phyloP scores from a whole-genome alignment of 2,329 filamentous ascomycete genomes.

The Lecanicillium sp. region DNA sequence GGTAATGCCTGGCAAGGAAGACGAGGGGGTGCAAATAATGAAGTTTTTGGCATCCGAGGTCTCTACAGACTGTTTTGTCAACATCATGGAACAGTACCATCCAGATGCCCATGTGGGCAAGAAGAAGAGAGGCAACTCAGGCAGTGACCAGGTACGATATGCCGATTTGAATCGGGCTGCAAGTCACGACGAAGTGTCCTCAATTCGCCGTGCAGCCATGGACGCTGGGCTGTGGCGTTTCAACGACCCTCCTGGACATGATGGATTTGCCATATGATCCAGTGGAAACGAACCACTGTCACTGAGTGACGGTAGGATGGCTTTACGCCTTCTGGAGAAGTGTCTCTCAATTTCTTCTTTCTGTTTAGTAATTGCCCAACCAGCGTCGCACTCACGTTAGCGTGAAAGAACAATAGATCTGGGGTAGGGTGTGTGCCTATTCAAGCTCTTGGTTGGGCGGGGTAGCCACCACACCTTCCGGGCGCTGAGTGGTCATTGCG shows the following conservation, averaged over 20 bases:
- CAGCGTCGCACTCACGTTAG: no score
- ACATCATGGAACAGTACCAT: constrained; percentile 86
- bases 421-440: no score
- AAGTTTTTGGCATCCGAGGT: constrained; percentile 66
- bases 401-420: no score
- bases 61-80: constrained; percentile 68
- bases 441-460: no score
- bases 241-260: constrained; percentile 52
- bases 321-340: no score
- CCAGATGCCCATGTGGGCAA: constrained; percentile 78
- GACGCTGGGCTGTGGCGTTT: constrained; percentile 73
- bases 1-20: constrained; percentile 75
- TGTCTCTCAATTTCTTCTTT: no score
- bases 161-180: constrained; percentile 71
- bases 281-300: no score
- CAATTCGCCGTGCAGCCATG: constrained; percentile 59
- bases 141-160: constrained; percentile 51
- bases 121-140: constrained; percentile 30
- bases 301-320: no score
- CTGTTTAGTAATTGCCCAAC: no score
- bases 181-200: constrained; percentile 54
- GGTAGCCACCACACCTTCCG: no score
- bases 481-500: no score
- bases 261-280: constrained; percentile 39
- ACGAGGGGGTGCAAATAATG: constrained; percentile 68